Percentiles rank a stretch among this genome's conserved stretches.
These are phyloP conservation scores for Physcomitrium patens DNA, from an alignment of 225 moss, liverwort and hornwort species.

Conservation along the genomic window DNA sequence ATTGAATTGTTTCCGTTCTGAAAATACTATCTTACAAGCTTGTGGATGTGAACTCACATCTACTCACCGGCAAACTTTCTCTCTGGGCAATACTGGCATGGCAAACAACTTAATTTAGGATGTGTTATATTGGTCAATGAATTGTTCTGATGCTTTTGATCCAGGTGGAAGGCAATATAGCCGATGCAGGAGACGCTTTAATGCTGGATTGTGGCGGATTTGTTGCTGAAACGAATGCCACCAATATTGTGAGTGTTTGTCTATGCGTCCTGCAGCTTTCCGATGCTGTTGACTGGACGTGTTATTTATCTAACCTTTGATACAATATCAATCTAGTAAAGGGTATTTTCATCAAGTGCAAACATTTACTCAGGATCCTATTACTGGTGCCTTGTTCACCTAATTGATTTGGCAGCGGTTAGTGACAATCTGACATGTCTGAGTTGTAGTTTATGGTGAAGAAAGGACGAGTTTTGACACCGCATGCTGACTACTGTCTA, in stretches of 20 bases:
- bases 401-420: not conserved
- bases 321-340: not conserved
- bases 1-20: too few species aligned
- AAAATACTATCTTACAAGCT: not conserved
- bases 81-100: not conserved
- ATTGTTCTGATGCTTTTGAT: conserved; percentile 14
- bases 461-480: conserved; percentile 62
- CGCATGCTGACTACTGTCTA: conserved; percentile 64
- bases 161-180: conserved; percentile 70
- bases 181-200: conserved; percentile 62
- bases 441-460: conserved; percentile 68
- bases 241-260: conserved; percentile 53
- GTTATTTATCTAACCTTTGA: not conserved
- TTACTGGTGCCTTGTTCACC: not conserved
- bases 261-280: not conserved
- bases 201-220: conserved; percentile 73
- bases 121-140: not conserved
- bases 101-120: not conserved
- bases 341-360: not conserved
- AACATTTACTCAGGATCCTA: not conserved
- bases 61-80: not conserved
- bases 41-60: not conserved
- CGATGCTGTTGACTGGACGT: not conserved
- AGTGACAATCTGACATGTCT: conserved; percentile 15
- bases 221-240: conserved; percentile 74